Percentiles rank a stretch among this genome's conserved stretches.
These are phyloP conservation scores for Colletotrichum tofieldiae DNA, from an alignment of 2,329 filamentous ascomycete genomes.

Conservation along the genomic window DNA sequence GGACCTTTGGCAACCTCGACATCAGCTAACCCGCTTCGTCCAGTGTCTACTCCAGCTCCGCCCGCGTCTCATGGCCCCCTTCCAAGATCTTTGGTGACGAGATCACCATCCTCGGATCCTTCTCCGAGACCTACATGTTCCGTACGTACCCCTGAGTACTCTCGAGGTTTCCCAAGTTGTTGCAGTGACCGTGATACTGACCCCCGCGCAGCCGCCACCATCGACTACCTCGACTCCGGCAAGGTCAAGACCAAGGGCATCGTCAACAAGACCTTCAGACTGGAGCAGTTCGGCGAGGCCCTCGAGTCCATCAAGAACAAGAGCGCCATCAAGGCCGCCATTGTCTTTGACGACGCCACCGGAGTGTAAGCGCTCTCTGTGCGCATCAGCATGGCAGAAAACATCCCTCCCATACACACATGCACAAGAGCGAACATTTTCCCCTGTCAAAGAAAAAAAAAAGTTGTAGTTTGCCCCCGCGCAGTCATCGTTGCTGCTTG, in stretches of 20 bases:
- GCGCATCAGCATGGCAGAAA: conserved; percentile 29
- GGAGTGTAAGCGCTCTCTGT: conserved; percentile 44
- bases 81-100: conserved; percentile 79
- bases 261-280: conserved; percentile 80
- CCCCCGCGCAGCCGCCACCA: conserved; percentile 56
- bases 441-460: neutral
- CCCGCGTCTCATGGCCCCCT: conserved; percentile 78
- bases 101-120: conserved; percentile 81
- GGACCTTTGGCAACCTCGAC: no score
- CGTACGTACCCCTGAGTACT: conserved; percentile 56
- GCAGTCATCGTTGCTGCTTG: conserved; percentile 5
- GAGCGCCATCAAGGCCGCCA: conserved; percentile 81
- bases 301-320: conserved; percentile 81
- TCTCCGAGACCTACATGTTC: conserved; percentile 83
- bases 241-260: conserved; percentile 77
- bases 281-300: conserved; percentile 81
- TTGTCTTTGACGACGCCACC: conserved; percentile 73
- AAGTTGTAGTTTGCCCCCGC: neutral
- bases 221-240: conserved; percentile 70
- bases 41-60: conserved; percentile 75
- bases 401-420: neutral
- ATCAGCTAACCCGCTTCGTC: conserved; percentile 16
- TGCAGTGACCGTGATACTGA: conserved; percentile 11
- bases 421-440: neutral
- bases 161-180: neutral